Base-by-base conservation (phyloP, 495 filamentous ascomycete genomes). In the Hamigera avellanea region DNA sequence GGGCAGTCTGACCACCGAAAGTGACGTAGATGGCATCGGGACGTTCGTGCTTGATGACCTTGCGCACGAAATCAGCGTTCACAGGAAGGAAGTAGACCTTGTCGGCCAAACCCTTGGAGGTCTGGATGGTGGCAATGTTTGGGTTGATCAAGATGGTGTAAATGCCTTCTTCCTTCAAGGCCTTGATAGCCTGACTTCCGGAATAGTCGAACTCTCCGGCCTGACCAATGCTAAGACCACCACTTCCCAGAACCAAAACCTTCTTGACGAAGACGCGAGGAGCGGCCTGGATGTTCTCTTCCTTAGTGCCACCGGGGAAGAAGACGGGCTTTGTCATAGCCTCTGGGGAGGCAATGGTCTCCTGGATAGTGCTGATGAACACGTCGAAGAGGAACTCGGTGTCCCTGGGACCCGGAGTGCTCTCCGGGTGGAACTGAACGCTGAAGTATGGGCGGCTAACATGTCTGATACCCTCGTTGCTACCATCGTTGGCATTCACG, bases 171-270 rank as follows among this genome's bases (percentile, higher is more conserved):
- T 96, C 86, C 65, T 95, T 95, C 50, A 98, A 61, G n/a, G 91
- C 85, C 67, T 93, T 93, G 54, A 93, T 80, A 36, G 89, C 89
- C 58, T 93, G 69, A 55, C 63, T 76, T 74, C 88, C 91, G 44
- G 93, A 96, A 62, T 98, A 98, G 59, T 98, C 91, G 53, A 98
- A 98, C 62, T 98, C 91, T 62, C 91, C 91, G 39, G 91, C 91
- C 62, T 98, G 91, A 41, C 91, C 91, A 69, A 98, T 98, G 56
- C 86, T 89, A 42, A 98, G 73, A 61, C 91, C 91, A 61, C 91
- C 91, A 62, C 80, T 86, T 26, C 91, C 91, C 54, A 98, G 84
- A 36, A 98, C 84, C 34, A 98, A 69, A n/a, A 96, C 91, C 69
- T 96, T 98, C 69, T 88, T 93, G 37, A 88, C 86, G 26, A 72